Evolutionary conservation across 805 yeast genomes (phyloP).

Genomic region (Candida multigemmis): DNA sequence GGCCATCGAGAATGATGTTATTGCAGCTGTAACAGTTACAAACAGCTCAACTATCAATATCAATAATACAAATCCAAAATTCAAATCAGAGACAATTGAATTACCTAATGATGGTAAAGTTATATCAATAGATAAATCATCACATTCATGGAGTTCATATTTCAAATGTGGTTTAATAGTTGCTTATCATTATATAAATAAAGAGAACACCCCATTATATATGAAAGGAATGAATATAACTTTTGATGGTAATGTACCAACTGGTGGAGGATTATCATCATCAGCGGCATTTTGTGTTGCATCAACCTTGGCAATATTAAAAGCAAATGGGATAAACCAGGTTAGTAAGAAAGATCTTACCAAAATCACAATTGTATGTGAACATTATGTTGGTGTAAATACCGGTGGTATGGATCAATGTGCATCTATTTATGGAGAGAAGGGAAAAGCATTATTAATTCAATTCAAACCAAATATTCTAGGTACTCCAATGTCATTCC

Average conservation of each 20-base stretch:
- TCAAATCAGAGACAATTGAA: conserved; percentile 24
- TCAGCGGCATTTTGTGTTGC: conserved; percentile 68
- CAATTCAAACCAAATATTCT: conserved; percentile 51
- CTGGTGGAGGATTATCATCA: conserved; percentile 64
- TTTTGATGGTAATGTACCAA: conserved; percentile 60
- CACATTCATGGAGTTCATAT: conserved; percentile 58
- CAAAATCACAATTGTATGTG: conserved; percentile 53
- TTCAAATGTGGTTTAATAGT: conserved; percentile 58
- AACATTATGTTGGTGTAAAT: conserved; percentile 65
- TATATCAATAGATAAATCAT: conserved; percentile 38
- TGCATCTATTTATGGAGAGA: conserved; percentile 59
- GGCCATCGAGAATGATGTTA: conserved; percentile 59
- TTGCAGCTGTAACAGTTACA: conserved; percentile 37
- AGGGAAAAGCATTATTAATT: conserved; percentile 47
- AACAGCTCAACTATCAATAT: conserved; percentile 10
- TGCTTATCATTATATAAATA: conserved; percentile 38
- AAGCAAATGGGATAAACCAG: conserved; percentile 36
- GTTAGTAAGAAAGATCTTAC: conserved; percentile 47
- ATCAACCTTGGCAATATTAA: conserved; percentile 47
- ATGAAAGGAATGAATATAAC: conserved; percentile 39
- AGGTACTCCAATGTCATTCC: conserved; percentile 48
- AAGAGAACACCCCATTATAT: conserved; percentile 19
- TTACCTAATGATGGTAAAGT: conserved; percentile 31
- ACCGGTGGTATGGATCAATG: conserved; percentile 80
- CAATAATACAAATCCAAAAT: conserved; percentile 23